Conservation (phyloP, 2,329 filamentous ascomycete genomes). For the Cucurbitaria berberidis region DNA sequence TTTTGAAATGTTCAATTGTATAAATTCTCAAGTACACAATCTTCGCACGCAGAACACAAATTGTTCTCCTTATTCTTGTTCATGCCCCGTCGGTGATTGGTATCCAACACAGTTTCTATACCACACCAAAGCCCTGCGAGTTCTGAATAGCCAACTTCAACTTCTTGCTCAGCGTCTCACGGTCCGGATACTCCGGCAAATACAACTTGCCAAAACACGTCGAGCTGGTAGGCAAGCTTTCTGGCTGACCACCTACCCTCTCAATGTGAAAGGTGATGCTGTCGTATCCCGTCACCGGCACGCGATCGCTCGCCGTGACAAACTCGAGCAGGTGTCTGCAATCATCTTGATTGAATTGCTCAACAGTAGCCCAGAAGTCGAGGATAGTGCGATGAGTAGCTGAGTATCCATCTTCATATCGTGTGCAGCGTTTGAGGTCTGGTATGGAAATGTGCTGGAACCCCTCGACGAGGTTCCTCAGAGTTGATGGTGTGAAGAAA, state of each 20-base stretch:
- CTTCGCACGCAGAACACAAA: too few relatives aligned
- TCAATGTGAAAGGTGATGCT: constrained; percentile 86
- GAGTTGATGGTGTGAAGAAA: constrained; percentile 50
- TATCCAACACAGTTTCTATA: constrained; percentile 15
- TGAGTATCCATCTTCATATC: constrained; percentile 81
- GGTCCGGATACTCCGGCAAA: constrained; percentile 79
- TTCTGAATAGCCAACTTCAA: constrained; percentile 87
- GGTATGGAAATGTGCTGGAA: constrained; percentile 78
- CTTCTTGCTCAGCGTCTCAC: constrained; percentile 73
- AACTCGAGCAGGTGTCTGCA: constrained; percentile 85
- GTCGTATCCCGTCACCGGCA: constrained; percentile 84
- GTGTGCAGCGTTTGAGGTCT: constrained; percentile 72
- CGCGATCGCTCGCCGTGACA: constrained; percentile 88
- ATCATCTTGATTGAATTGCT: constrained; percentile 69
- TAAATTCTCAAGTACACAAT: too few relatives aligned
- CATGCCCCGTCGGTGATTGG: neutral
- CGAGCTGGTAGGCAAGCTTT: constrained; percentile 78
- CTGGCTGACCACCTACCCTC: constrained; percentile 69
- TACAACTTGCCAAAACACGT: constrained; percentile 92
- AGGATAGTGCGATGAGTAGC: constrained; percentile 70
- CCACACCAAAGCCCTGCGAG: constrained; percentile 78
- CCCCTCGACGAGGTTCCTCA: constrained; percentile 85
- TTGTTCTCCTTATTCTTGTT: neutral
- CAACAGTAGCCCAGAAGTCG: constrained; percentile 85
- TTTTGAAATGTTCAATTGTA: too few relatives aligned